These are phyloP conservation scores for Populus pruinosa DNA, from an alignment of 345 rosid genomes.

Conservation along the genomic window DNA sequence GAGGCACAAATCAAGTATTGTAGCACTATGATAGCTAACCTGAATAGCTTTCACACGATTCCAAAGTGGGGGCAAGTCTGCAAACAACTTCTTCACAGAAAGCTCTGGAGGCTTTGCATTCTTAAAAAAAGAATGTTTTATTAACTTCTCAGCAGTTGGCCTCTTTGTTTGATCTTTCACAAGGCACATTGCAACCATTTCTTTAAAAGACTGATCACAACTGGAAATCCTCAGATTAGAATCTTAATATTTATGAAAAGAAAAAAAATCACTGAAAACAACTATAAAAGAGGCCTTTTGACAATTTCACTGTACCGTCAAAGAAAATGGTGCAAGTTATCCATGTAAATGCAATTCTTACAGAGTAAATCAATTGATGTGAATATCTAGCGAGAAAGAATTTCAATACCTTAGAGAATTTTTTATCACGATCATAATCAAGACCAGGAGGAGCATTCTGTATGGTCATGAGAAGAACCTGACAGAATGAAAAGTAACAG, in stretches of 20 bases:
- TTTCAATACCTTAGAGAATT: conserved; percentile 90
- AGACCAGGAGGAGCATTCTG: conserved; percentile 99
- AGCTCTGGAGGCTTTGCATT: conserved; percentile 86
- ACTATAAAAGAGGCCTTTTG: conserved; percentile 3
- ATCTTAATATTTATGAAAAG: conserved; percentile 28
- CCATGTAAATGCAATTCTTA: background rate
- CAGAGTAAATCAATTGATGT: background rate
- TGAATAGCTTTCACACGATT: conserved; percentile 92
- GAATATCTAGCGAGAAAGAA: conserved; percentile 57
- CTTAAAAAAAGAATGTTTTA: conserved; percentile 91
- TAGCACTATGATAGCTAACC: conserved; percentile 37
- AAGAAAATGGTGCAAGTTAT: conserved; percentile 7
- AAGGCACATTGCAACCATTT: conserved; percentile 99
- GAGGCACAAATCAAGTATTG: conserved; percentile 19
- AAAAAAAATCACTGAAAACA: background rate
- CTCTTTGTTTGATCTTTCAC: conserved; percentile 98
- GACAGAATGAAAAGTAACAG: background rate
- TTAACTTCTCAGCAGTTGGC: conserved; percentile 92
- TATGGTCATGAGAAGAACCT: conserved; percentile 98
- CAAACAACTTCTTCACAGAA: conserved; percentile 69
- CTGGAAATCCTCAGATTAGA: conserved; percentile 88
- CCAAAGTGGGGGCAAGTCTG: conserved; percentile 88
- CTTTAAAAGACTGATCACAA: conserved; percentile 99
- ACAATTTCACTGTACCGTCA: conserved; percentile 1
- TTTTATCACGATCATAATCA: conserved; percentile 97